Evolutionary conservation across 768 basidiomycete genomes (phyloP), one percentile per base, ranked within the genome.

Genomic region (Mycena chlorophos): DNA sequence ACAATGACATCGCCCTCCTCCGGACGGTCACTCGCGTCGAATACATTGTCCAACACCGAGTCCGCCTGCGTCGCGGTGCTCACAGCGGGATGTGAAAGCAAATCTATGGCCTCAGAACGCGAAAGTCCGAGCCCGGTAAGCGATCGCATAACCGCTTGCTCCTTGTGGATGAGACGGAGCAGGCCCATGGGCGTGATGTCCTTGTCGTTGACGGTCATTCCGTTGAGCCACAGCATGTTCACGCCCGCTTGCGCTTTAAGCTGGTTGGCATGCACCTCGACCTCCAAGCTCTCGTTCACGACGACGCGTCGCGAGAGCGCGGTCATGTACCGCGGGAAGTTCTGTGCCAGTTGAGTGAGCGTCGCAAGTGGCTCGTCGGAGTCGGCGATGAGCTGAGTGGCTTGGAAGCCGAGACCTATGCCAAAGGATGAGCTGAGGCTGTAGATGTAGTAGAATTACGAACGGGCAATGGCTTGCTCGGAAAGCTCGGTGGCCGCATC

Each of bases 251-350:
- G 74, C 16, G 75, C 80, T 56, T 77, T 81, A 25, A 75, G 59
- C 55, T 81, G 77, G 60, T 92, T 92, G 6, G 65, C 66, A 20
- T 75, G 65, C 5, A 94, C 67, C 64, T 91, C 90, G 0, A 78
- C 68, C 1, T 67, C 64, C 8, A 96, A 63, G 13, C 70, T 73
- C 8, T 71, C 66, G 54, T 82, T 80, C 2, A 83, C 72, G 1
- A 73, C 63, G 39, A 94, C 82, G 54, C 87, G 85, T 3, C 92
- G 84, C 0, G 89, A 82, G 27, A 97, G 75, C 3, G 86, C 75
- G 0, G 85, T 78, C 1, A 87, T 86, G 65, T 95, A 96, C 66
- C 83, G 88, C 0, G 96, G 95, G 72, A 98, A 96, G 69, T 95
- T 87, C 65, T 94, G 90, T 0, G 90, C 79, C 20, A 98, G 80